phyloP scores from a whole-genome alignment of 129 eudicot genomes.

The Flaveria robusta region DNA sequence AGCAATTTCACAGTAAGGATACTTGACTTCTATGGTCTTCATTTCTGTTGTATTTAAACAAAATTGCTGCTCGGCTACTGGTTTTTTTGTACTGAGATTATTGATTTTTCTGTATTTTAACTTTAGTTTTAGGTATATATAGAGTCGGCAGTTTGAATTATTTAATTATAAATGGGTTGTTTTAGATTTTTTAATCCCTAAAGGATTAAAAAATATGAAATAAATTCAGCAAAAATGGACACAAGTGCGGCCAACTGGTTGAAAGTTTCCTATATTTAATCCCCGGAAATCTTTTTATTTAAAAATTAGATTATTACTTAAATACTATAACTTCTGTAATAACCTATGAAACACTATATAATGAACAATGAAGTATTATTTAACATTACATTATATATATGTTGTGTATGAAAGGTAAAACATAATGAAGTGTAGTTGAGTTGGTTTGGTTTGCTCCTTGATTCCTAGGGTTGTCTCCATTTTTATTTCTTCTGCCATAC shows the following conservation, averaged over 20 bases:
- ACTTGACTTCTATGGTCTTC: conserved; percentile 9
- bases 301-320: not conserved
- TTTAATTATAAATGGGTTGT: not conserved
- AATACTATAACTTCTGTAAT: not conserved
- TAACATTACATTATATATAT: no score
- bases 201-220: not conserved
- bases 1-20: conserved; percentile 56
- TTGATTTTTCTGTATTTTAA: not conserved
- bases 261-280: no score
- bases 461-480: no score
- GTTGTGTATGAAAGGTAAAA: no score
- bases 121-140: conserved; percentile 8
- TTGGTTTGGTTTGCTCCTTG: no score
- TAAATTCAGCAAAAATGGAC: not conserved
- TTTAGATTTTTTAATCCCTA: not conserved
- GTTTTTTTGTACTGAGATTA: not conserved
- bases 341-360: no score
- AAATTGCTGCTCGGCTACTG: not conserved
- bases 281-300: no score
- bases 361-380: no score
- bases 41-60: not conserved
- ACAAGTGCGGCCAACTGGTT: not conserved
- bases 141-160: not conserved
- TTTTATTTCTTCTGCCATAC: no score
- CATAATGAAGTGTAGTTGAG: no score